Evolutionary conservation across 345 rosid genomes (phyloP), one percentile per base, ranked within the genome.

Genomic region (Clarkia xantiana): DNA sequence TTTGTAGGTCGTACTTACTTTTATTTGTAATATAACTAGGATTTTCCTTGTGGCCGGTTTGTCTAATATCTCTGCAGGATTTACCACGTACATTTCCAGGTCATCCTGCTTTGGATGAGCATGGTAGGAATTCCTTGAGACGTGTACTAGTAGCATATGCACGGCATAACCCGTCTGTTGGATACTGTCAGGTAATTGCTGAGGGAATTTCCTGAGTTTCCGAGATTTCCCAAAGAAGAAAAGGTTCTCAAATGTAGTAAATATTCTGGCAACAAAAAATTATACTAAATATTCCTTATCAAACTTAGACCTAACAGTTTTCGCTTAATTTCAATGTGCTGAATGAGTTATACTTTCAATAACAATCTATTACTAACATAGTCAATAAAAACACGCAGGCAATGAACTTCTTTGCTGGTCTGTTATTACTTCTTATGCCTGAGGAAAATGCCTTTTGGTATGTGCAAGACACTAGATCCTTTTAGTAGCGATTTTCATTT

Each of bases 391-490:
- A 54, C 54, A 41, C 74, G 80, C 86, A 90, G 98, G 98, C 86
- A 53, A 91, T 91, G 98, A 91, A 91, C 68, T 91, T 81, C 73
- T 83, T 91, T 70, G 98, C 96, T 69, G 98, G 98, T 29, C 45
- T 86, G 49, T 76, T 91, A 69, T 82, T 91, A 64, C 93, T 91
- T 45, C 57, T 91, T 73, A 91, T 91, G 96, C 96, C 98, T 9
- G 98, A 91, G 69, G 98, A 91, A 68, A 83, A 91, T 71, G 98
- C 98, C 45, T 91, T 91, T 73, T 91, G 98, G 98, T 91, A 86
- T 53, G 75, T 76, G 67, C 36, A 29, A 29, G 36, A 62, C 54
- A 62, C 52, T 44, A 44, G 49, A 17, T 54, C 47, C 36, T 51
- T 54, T 53, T 18, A 29, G 36, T 29, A 23, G 20, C 19, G n/a